Conservation (phyloP, 805 yeast species). For the Kodamaea laetipori region DNA sequence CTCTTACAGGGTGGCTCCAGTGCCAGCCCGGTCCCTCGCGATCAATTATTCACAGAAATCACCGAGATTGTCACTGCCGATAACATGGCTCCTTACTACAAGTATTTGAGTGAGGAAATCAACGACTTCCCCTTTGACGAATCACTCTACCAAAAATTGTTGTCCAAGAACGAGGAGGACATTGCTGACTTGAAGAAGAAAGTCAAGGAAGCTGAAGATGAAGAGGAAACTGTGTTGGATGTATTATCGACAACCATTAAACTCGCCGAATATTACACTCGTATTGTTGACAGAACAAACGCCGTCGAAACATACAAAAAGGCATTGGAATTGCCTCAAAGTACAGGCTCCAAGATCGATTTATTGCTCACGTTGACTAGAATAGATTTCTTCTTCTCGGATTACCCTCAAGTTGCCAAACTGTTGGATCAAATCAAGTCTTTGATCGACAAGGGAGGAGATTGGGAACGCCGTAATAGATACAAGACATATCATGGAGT, state of each 20-base stretch:
- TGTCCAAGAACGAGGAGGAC: conserved; percentile 54
- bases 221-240: conserved; percentile 86
- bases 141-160: conserved; percentile 51
- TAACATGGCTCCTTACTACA: conserved; percentile 81
- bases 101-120: conserved; percentile 50
- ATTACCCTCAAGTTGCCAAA: conserved; percentile 65
- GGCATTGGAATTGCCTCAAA: conserved; percentile 77
- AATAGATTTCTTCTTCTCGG: conserved; percentile 86
- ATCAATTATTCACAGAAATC: conserved; percentile 35
- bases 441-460: conserved; percentile 94
- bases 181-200: conserved; percentile 54
- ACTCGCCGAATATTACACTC: conserved; percentile 86
- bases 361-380: conserved; percentile 78
- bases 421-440: conserved; percentile 71
- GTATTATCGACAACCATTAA: conserved; percentile 72
- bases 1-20: conserved; percentile 37
- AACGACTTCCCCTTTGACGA: conserved; percentile 60
- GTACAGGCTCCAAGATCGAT: conserved; percentile 90
- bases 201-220: conserved; percentile 57
- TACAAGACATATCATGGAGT: conserved; percentile 90
- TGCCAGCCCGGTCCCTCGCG: conserved; percentile 6
- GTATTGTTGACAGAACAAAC: conserved; percentile 76
- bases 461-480: conserved; percentile 97
- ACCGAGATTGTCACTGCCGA: conserved; percentile 56
- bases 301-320: conserved; percentile 68